These are phyloP conservation scores for Lumnitzera racemosa DNA, from an alignment of 345 rosid genomes.

Conservation along the genomic window DNA sequence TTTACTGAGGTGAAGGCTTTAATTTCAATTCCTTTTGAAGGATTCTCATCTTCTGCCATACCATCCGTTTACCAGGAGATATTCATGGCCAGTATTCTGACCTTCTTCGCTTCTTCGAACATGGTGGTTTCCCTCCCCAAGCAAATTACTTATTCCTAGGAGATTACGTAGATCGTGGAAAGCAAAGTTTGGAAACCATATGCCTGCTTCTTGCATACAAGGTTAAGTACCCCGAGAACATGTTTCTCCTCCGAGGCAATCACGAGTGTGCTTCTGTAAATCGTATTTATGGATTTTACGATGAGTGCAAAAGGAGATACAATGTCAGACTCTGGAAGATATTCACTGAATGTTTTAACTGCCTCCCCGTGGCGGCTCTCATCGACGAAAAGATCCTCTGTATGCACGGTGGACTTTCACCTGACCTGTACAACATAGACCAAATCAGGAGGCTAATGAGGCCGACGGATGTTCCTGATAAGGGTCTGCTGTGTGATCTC, in stretches of 20 bases:
- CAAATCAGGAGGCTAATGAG: conserved; percentile 20
- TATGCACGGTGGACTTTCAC: conserved; percentile 35
- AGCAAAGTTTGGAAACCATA: conserved; percentile 30
- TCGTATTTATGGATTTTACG: conserved; percentile 29
- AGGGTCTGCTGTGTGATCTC: too few species aligned
- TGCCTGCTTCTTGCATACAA: conserved; percentile 31
- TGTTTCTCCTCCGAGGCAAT: conserved; percentile 30
- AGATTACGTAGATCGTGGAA: conserved; percentile 32
- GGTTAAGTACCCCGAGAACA: conserved; percentile 25
- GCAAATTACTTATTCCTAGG: conserved; percentile 26
- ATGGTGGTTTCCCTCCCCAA: conserved; percentile 33
- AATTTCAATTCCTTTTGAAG: not conserved
- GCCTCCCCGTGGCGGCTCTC: conserved; percentile 31
- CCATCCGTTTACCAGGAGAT: conserved; percentile 14
- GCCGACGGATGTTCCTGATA: conserved; percentile 11
- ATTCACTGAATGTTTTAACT: conserved; percentile 28
- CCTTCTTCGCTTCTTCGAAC: conserved; percentile 26
- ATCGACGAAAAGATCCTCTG: conserved; percentile 30
- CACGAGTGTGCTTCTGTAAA: conserved; percentile 31
- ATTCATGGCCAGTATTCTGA: conserved; percentile 29
- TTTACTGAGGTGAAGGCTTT: not conserved
- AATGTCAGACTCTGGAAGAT: conserved; percentile 29
- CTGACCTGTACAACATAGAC: conserved; percentile 23
- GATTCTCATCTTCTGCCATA: not conserved
- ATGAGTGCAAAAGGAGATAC: conserved; percentile 27